A percentile compares a stretch with the other conserved stretches of the same genome.
Evolutionary conservation across 495 filamentous ascomycete genomes (phyloP).

Genomic region (Neurospora cerealis): DNA sequence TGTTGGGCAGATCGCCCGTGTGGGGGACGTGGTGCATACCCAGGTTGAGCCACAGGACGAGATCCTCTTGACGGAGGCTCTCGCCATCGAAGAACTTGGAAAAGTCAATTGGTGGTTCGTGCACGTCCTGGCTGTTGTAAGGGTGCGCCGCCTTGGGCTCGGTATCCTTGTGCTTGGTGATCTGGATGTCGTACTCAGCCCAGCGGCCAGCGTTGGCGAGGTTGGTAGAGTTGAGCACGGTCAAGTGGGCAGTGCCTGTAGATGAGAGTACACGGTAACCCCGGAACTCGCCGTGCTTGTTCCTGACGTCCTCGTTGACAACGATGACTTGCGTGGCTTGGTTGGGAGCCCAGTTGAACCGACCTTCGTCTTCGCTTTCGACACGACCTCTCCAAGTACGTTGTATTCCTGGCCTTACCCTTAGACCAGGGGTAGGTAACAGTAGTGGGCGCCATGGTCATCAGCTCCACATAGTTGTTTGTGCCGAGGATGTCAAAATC

Average conservation of each 20-base stretch:
- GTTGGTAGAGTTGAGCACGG: constrained; percentile 37
- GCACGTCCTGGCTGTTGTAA: constrained; percentile 36
- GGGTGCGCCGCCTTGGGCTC: constrained; percentile 38
- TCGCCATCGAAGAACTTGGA: constrained; percentile 46
- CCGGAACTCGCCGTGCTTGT: constrained; percentile 43
- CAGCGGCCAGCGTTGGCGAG: constrained; percentile 37
- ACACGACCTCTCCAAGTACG: constrained; percentile 39
- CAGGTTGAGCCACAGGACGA: constrained; percentile 46
- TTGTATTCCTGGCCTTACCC: constrained; percentile 40
- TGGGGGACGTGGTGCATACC: constrained; percentile 51
- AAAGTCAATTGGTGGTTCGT: constrained; percentile 46
- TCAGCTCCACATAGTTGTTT: constrained; percentile 38
- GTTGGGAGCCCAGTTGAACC: constrained; percentile 43
- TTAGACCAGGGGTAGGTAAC: constrained; percentile 35
- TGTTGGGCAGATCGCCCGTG: constrained; percentile 46
- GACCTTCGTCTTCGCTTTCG: constrained; percentile 35
- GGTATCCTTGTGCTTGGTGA: constrained; percentile 43
- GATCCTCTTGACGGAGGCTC: constrained; percentile 41
- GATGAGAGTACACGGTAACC: constrained; percentile 42
- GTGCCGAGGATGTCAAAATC: constrained; percentile 45
- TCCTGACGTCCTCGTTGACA: constrained; percentile 41
- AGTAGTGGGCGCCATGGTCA: constrained; percentile 27
- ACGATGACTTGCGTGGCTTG: constrained; percentile 38
- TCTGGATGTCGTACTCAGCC: constrained; percentile 40
- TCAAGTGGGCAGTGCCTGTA: constrained; percentile 33